Conservation (phyloP, 73 alveolate genomes). For the Durusdinium trenchii region DNA sequence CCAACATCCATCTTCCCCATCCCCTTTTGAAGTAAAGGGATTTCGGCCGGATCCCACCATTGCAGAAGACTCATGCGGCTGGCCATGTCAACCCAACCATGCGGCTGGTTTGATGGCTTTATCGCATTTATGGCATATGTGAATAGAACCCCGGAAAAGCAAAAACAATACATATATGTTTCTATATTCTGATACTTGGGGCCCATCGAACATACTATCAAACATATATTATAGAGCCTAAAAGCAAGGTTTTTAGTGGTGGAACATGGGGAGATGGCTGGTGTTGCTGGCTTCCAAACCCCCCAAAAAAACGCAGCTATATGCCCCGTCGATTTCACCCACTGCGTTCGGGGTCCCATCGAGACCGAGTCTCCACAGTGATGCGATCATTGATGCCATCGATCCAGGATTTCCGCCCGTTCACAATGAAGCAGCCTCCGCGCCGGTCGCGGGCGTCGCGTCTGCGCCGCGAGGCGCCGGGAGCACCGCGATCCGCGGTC, state of each 20-base stretch:
- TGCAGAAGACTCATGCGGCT: neutral
- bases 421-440: conserved; percentile 41
- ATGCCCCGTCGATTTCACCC: no score
- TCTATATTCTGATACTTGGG: no score
- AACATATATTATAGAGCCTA: no score
- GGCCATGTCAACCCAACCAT: neutral
- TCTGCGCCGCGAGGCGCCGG: neutral
- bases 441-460: neutral
- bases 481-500: neutral
- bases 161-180: no score
- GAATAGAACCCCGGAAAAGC: neutral
- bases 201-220: no score
- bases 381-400: conserved; percentile 83
- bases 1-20: neutral
- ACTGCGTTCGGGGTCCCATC: no score
- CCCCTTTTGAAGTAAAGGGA: neutral
- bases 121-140: neutral
- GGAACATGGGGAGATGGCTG: no score
- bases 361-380: neutral
- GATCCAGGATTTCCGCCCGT: conserved; percentile 63
- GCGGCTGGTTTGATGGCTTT: neutral
- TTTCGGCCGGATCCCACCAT: neutral
- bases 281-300: no score
- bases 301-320: no score
- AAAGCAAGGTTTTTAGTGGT: no score